Evolutionary conservation across 805 yeast genomes (phyloP).

Genomic region (Barnettozyma sp.): DNA sequence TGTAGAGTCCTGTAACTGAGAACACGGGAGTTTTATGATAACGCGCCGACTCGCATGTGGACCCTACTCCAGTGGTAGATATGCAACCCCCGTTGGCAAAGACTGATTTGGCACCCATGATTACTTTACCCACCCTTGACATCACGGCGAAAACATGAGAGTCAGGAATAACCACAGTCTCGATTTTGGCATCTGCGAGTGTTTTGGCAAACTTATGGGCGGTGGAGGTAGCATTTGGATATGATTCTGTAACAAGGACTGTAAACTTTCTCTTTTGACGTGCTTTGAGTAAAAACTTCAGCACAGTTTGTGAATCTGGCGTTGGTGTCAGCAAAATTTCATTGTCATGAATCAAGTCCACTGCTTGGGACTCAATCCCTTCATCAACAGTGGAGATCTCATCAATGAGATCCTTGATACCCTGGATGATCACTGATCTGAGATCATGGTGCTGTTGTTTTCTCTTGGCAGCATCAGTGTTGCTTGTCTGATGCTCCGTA

Average conservation of each 20-base stretch:
- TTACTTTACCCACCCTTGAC: slow-evolving; percentile 95
- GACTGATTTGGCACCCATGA: slow-evolving; percentile 86
- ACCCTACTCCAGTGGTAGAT: slow-evolving; percentile 82
- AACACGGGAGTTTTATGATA: slow-evolving; percentile 95
- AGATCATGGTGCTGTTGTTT: slow-evolving; percentile 44
- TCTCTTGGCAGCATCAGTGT: slow-evolving; percentile 6
- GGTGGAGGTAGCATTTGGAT: slow-evolving; percentile 75
- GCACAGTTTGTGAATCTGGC: slow-evolving; percentile 83
- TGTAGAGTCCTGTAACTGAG: slow-evolving; percentile 90
- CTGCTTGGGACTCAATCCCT: slow-evolving; percentile 83
- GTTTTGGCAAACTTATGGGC: slow-evolving; percentile 77
- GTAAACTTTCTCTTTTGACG: slow-evolving; percentile 86
- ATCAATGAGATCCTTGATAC: slow-evolving; percentile 85
- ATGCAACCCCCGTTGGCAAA: slow-evolving; percentile 95
- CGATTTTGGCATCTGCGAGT: slow-evolving; percentile 79
- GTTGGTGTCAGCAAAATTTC: slow-evolving; percentile 87
- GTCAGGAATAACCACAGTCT: slow-evolving; percentile 88
- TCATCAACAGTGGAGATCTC: slow-evolving; percentile 87
- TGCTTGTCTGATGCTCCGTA: too few relatives aligned
- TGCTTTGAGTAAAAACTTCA: slow-evolving; percentile 80
- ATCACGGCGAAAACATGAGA: slow-evolving; percentile 89
- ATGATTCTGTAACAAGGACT: slow-evolving; percentile 85
- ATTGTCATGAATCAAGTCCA: slow-evolving; percentile 90
- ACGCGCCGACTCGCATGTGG: slow-evolving; percentile 93
- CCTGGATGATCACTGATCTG: slow-evolving; percentile 83